A percentile compares a stretch with the other conserved stretches of the same genome.
These are phyloP conservation scores for Pseudevernia furfuracea DNA, from an alignment of 495 filamentous ascomycete species.

Conservation along the genomic window DNA sequence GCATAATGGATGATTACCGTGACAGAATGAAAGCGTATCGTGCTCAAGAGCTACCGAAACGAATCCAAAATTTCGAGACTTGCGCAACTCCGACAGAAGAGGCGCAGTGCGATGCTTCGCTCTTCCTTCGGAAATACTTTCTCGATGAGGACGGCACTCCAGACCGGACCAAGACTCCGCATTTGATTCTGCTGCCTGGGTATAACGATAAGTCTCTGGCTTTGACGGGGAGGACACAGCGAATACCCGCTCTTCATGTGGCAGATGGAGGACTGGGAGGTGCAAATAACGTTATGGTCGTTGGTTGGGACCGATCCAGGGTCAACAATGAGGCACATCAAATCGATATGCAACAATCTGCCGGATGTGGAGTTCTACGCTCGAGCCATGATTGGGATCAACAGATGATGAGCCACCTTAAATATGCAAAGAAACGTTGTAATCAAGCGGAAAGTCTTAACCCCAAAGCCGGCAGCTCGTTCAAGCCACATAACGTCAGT, in stretches of 20 bases:
- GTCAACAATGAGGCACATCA: not conserved
- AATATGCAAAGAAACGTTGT: not conserved
- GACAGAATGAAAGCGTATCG: not conserved
- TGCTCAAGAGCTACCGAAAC: not conserved
- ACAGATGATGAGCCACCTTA: not conserved
- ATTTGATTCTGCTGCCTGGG: slow-evolving; percentile 4
- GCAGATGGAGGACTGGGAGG: slow-evolving; percentile 1
- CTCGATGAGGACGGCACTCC: slow-evolving; percentile 9
- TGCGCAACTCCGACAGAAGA: not conserved
- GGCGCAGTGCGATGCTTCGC: slow-evolving; percentile 1
- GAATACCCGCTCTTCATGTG: slow-evolving; percentile 4
- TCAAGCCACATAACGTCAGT: not conserved
- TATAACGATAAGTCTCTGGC: not conserved
- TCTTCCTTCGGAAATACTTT: slow-evolving; percentile 11
- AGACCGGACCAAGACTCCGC: slow-evolving; percentile 7
- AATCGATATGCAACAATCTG: slow-evolving; percentile 1
- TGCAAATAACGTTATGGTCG: not conserved
- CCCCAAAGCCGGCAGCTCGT: not conserved
- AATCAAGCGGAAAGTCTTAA: not conserved
- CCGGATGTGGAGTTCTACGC: not conserved
- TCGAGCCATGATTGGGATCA: not conserved
- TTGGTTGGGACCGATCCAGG: slow-evolving; percentile 9
- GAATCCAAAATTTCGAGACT: not conserved
- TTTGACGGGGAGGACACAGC: not conserved
- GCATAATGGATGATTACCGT: not conserved